phyloP scores from a whole-genome alignment of 148 eudicot species.

The Fallopia convolvulus region DNA sequence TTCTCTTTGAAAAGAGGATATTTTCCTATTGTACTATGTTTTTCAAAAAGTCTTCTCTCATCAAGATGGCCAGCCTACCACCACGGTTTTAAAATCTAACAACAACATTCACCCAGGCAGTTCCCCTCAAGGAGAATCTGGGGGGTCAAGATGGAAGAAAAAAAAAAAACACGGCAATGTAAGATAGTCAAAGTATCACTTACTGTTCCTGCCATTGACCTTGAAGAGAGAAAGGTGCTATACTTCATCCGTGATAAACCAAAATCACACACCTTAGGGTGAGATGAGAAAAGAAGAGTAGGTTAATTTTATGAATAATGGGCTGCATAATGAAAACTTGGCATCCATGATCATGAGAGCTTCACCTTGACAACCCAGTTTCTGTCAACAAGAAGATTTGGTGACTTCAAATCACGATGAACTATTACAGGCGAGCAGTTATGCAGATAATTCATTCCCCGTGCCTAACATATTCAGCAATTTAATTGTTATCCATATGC shows the following conservation, averaged over 20 bases:
- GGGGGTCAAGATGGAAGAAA: neutral
- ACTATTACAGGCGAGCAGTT: slow-evolving; percentile 27
- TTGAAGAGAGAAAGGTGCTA: slow-evolving; percentile 57
- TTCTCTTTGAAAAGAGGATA: neutral
- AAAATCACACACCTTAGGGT: slow-evolving; percentile 55
- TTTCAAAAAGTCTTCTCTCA: too few relatives aligned
- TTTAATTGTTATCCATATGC: neutral
- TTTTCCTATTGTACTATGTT: neutral
- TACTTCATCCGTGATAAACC: slow-evolving; percentile 64
- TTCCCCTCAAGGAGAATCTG: too few relatives aligned
- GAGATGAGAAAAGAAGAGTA: neutral
- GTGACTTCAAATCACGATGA: slow-evolving; percentile 37
- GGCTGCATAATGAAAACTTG: neutral
- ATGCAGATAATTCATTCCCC: slow-evolving; percentile 32
- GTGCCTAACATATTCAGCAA: slow-evolving; percentile 4
- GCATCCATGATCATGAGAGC: neutral
- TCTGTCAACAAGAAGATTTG: slow-evolving; percentile 35
- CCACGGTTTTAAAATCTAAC: too few relatives aligned
- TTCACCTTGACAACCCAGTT: slow-evolving; percentile 32
- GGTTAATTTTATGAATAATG: too few relatives aligned
- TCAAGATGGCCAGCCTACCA: too few relatives aligned
- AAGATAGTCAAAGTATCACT: slow-evolving; percentile 14
- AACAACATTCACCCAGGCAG: too few relatives aligned
- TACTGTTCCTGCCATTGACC: slow-evolving; percentile 68
- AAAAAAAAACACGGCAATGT: neutral